phyloP scores from a whole-genome alignment of 2,329 filamentous ascomycete genomes.

The Alternaria gansuensis region DNA sequence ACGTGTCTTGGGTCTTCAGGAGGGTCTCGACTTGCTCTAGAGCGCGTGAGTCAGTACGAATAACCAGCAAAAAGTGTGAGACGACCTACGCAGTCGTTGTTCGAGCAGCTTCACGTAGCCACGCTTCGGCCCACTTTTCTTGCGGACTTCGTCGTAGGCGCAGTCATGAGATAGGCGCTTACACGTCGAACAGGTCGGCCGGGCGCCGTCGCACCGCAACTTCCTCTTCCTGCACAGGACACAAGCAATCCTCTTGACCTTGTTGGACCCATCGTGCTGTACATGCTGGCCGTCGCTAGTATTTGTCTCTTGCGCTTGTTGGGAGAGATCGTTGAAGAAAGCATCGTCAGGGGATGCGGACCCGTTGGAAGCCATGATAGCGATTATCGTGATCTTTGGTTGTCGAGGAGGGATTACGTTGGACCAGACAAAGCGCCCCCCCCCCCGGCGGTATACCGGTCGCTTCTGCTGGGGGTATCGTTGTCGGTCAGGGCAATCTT shows the following conservation, averaged over 20 bases:
- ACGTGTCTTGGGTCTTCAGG: slow-evolving; percentile 77
- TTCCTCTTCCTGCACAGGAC: slow-evolving; percentile 94
- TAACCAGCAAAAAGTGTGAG: slow-evolving; percentile 5
- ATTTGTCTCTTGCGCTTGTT: slow-evolving; percentile 51
- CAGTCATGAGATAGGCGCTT: slow-evolving; percentile 85
- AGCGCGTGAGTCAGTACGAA: slow-evolving; percentile 24
- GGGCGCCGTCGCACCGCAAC: slow-evolving; percentile 84
- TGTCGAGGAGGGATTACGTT: slow-evolving; percentile 20
- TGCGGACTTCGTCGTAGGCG: slow-evolving; percentile 89
- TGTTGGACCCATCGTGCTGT: slow-evolving; percentile 56
- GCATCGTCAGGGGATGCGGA: slow-evolving; percentile 54
- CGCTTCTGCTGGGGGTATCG: slow-evolving; percentile 3
- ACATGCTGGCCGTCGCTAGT: slow-evolving; percentile 55
- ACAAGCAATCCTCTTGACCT: slow-evolving; percentile 87
- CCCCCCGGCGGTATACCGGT: slow-evolving; percentile 6
- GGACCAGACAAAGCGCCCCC: slow-evolving; percentile 8
- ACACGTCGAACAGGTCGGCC: slow-evolving; percentile 88
- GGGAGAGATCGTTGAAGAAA: slow-evolving; percentile 67
- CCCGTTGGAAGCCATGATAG: slow-evolving; percentile 42
- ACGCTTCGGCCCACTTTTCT: slow-evolving; percentile 93
- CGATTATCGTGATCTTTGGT: slow-evolving; percentile 8
- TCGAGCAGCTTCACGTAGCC: slow-evolving; percentile 95
- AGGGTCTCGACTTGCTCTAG: slow-evolving; percentile 92
- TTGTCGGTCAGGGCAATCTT: slow-evolving; percentile 9
- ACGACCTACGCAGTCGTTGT: slow-evolving; percentile 81